Conservation (phyloP, 73 alveolate species). For the Paramecium octaurelia region DNA sequence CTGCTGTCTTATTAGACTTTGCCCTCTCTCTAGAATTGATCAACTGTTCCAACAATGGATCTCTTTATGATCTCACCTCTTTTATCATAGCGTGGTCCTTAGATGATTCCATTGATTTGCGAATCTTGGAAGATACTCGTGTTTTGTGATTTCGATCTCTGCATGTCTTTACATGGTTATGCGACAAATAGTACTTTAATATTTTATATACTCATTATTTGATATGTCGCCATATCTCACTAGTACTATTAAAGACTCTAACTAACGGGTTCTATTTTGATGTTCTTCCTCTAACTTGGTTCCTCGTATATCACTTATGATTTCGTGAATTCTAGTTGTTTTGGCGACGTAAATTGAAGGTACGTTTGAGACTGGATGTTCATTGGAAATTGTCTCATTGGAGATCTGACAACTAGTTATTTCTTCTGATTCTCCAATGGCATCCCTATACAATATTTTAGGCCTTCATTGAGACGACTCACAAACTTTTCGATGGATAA, state of each 20-base stretch:
- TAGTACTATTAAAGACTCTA: not conserved
- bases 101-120: not conserved
- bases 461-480: not conserved
- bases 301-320: constrained; percentile 12
- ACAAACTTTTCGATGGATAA: constrained; percentile 8
- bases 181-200: not conserved
- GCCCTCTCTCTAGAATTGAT: not conserved
- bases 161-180: not conserved
- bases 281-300: constrained; percentile 23
- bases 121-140: not conserved
- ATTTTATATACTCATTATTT: constrained; percentile 8
- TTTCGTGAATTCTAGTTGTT: not conserved
- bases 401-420: not conserved
- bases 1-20: not conserved
- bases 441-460: not conserved
- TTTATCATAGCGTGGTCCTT: constrained; percentile 47
- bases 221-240: not conserved
- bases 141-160: not conserved
- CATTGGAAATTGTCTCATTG: not conserved
- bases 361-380: not conserved
- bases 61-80: constrained; percentile 48
- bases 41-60: constrained; percentile 56
- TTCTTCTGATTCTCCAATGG: not conserved
- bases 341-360: not conserved
- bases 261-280: constrained; percentile 46